phyloP scores from a whole-genome alignment of 176 grass and related monocot species.

The Themeda triandra region DNA sequence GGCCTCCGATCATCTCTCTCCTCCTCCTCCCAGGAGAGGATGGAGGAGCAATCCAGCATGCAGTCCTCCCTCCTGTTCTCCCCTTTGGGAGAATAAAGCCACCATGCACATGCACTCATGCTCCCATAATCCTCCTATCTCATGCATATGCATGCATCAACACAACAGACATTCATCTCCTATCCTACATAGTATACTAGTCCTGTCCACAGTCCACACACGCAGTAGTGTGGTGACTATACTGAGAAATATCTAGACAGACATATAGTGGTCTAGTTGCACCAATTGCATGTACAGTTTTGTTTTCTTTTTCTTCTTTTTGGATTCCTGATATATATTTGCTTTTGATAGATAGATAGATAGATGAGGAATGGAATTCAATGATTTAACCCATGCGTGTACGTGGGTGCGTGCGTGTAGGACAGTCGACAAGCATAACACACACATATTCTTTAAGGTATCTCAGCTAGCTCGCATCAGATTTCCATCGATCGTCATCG shows the following conservation, averaged over 20 bases:
- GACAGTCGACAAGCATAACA: not conserved
- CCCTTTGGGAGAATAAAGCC: conserved; percentile 63
- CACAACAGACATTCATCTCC: no score
- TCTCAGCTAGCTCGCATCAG: not conserved
- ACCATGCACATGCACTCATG: conserved; percentile 52
- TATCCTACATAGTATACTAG: not conserved
- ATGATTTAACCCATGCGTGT: conserved; percentile 8
- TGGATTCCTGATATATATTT: not conserved
- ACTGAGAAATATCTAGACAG: not conserved
- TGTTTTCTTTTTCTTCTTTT: not conserved
- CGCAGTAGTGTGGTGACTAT: not conserved
- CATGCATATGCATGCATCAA: no score
- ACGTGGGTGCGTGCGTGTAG: not conserved
- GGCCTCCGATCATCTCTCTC: not conserved
- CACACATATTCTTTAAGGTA: not conserved
- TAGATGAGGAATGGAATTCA: not conserved
- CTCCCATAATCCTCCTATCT: not conserved
- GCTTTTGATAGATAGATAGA: not conserved
- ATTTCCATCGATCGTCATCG: not conserved
- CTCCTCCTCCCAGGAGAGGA: not conserved
- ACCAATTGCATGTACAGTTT: not conserved
- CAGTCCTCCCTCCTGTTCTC: conserved; percentile 19
- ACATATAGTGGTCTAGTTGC: not conserved
- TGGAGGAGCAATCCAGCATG: not conserved
- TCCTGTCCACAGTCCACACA: not conserved